Conservation (phyloP, 225 moss, liverwort and hornwort species). For the Thuidium tamariscinum region DNA sequence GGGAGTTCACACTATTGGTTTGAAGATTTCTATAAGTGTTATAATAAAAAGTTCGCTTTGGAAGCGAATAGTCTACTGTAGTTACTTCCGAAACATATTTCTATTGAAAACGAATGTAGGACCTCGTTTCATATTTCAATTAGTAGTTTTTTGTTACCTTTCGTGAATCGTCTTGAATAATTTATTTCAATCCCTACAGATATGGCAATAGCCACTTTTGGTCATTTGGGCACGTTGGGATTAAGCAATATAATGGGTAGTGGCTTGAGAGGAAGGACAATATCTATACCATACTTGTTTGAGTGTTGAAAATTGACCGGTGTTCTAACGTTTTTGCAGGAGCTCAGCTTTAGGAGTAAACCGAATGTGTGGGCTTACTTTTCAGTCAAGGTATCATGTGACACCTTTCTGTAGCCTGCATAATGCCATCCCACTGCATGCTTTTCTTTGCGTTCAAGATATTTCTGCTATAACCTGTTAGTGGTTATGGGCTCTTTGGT, state of each 20-base stretch:
- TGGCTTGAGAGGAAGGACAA: background rate
- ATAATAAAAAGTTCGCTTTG: background rate
- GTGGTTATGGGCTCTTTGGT: background rate
- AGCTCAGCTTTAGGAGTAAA: conserved; percentile 94
- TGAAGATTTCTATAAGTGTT: background rate
- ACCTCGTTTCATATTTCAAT: background rate
- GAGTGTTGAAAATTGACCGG: background rate
- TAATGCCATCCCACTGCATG: background rate
- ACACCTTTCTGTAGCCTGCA: background rate
- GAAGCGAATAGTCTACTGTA: background rate
- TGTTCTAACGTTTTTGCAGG: conserved; percentile 34
- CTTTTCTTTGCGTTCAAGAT: background rate
- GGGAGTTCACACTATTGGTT: background rate
- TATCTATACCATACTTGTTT: background rate
- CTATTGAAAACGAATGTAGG: background rate
- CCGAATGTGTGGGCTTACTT: conserved; percentile 99
- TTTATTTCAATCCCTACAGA: background rate
- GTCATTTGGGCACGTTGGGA: background rate
- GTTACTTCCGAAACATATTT: background rate
- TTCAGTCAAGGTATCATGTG: conserved; percentile 76
- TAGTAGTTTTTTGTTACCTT: background rate
- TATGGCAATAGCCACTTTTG: background rate
- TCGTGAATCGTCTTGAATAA: background rate
- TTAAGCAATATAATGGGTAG: background rate
- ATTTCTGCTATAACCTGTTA: background rate